Conservation (phyloP, 1,139 yeast species). For the Blastobotrys apis region DNA sequence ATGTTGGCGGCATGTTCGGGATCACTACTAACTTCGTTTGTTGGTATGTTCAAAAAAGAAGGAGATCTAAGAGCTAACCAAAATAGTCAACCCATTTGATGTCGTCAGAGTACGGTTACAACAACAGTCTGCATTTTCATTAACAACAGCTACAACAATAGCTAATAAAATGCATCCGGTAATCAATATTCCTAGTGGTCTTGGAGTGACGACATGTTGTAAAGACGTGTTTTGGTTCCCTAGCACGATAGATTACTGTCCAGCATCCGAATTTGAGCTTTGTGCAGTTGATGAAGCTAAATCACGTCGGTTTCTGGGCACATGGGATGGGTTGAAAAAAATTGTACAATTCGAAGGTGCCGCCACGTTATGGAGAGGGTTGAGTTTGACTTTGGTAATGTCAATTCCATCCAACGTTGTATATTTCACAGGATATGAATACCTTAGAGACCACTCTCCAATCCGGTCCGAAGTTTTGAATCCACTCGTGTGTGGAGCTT, state of each 20-base stretch:
- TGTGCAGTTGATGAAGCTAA: constrained; percentile 37
- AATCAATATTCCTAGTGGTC: constrained; percentile 28
- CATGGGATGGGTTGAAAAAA: constrained; percentile 66
- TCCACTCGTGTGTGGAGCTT: constrained; percentile 80
- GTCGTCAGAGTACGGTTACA: constrained; percentile 88
- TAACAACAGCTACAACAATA: constrained; percentile 20
- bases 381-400: constrained; percentile 78
- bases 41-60: constrained; percentile 20
- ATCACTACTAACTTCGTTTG: constrained; percentile 75
- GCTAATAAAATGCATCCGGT: constrained; percentile 24
- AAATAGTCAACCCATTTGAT: constrained; percentile 82
- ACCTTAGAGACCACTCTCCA: constrained; percentile 71
- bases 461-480: constrained; percentile 49
- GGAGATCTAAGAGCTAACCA: constrained; percentile 3
- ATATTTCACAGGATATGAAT: constrained; percentile 91
- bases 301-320: constrained; percentile 44
- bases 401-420: constrained; percentile 91
- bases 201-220: constrained; percentile 39
- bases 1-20: constrained; percentile 93
- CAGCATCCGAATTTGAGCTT: constrained; percentile 35
- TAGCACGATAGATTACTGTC: constrained; percentile 38
- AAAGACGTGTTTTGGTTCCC: constrained; percentile 41
- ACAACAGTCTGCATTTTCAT: constrained; percentile 56
- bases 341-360: constrained; percentile 72
- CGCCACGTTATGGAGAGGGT: constrained; percentile 81